phyloP scores from a whole-genome alignment of 257 asterid species.

The Eustoma russellianum region DNA sequence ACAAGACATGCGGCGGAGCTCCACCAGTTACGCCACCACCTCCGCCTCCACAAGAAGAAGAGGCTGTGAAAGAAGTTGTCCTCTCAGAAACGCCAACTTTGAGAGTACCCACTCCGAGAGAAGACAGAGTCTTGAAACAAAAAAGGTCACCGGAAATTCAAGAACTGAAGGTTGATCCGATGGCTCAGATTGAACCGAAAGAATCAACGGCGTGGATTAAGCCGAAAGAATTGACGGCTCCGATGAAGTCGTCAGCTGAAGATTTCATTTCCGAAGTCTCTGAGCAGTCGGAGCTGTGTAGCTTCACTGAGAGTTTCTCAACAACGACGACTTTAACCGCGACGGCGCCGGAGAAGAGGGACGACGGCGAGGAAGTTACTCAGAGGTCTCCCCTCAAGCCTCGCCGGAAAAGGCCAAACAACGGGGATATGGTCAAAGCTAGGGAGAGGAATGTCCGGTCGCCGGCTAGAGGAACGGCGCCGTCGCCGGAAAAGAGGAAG shows the following conservation, averaged over 20 bases:
- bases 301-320: constrained; percentile 51
- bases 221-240: neutral
- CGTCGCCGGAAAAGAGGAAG: constrained; percentile 40
- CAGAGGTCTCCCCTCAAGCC: constrained; percentile 49
- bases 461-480: constrained; percentile 25
- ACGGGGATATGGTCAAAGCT: constrained; percentile 20
- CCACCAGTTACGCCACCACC: constrained; percentile 9
- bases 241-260: constrained; percentile 22
- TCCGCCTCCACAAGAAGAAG: constrained; percentile 37
- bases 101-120: constrained; percentile 15
- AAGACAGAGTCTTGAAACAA: neutral
- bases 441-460: constrained; percentile 19
- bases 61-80: constrained; percentile 67
- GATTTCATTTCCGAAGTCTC: constrained; percentile 32
- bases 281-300: constrained; percentile 40
- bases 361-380: constrained; percentile 47
- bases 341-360: constrained; percentile 31
- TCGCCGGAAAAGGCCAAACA: constrained; percentile 21
- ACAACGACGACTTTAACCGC: constrained; percentile 45
- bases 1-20: constrained; percentile 18
- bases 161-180: constrained; percentile 4
- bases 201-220: constrained; percentile 9
- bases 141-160: constrained; percentile 14
- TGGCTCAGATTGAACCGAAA: constrained; percentile 13
- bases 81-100: constrained; percentile 41